Conservation (phyloP, 2,329 filamentous ascomycete species). For the Nemania sp. region DNA sequence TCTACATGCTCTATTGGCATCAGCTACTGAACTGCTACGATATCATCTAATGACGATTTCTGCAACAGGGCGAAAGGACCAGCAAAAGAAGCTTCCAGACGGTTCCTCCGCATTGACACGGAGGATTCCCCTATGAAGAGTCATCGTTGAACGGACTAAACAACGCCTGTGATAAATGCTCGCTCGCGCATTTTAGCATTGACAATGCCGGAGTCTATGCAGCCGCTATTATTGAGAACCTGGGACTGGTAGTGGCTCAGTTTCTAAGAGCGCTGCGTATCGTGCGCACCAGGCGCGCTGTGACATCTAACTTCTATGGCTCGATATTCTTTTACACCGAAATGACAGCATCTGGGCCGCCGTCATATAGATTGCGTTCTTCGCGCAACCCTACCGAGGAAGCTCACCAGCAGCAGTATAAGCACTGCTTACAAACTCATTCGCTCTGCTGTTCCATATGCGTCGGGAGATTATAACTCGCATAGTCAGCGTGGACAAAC, state of each 20-base stretch:
- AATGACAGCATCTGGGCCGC: background rate
- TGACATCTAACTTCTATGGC: background rate
- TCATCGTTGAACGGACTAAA: background rate
- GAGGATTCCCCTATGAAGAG: background rate
- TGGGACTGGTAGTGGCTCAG: background rate
- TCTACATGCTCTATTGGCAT: background rate
- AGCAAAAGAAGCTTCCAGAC: background rate
- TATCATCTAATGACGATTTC: background rate
- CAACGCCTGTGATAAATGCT: background rate
- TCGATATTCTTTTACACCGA: background rate
- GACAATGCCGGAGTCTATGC: background rate
- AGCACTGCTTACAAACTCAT: background rate
- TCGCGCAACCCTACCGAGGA: background rate
- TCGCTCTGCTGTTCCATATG: conserved; percentile 54
- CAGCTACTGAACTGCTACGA: background rate
- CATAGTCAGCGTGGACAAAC: conserved; percentile 70
- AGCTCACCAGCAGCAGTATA: background rate
- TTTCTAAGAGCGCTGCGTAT: background rate
- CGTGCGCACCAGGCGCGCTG: background rate
- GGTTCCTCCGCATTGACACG: background rate
- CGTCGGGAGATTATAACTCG: conserved; percentile 64
- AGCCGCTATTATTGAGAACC: background rate
- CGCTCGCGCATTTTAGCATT: background rate
- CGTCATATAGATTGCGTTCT: background rate
- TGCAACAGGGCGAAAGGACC: background rate